phyloP scores from a whole-genome alignment of 202 grass and related monocot species.

The Carex sylvatica region DNA sequence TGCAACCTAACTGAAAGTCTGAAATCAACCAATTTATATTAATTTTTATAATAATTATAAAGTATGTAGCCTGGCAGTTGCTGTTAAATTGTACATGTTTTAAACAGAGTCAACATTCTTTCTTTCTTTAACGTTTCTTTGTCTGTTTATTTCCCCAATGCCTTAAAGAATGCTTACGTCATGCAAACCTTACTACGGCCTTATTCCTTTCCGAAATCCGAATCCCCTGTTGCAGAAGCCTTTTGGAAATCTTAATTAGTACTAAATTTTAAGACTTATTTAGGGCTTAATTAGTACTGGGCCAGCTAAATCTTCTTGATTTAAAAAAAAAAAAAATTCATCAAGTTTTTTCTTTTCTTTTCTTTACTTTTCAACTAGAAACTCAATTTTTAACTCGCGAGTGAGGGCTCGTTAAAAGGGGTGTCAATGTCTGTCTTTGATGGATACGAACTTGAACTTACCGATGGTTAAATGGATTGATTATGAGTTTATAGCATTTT shows the following conservation, averaged over 20 bases:
- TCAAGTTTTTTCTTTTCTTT: background rate
- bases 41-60: background rate
- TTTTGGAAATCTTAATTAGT: background rate
- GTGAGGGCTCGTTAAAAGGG: background rate
- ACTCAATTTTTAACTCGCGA: background rate
- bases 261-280: background rate
- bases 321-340: no score
- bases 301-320: background rate
- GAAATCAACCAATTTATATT: slow-evolving; percentile 18
- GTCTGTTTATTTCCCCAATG: background rate
- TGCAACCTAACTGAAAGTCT: slow-evolving; percentile 54
- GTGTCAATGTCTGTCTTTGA: no score
- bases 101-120: background rate
- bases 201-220: background rate
- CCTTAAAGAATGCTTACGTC: background rate
- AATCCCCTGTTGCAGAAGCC: background rate
- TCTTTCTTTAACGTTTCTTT: background rate
- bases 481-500: no score
- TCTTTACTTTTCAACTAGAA: background rate
- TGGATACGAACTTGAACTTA: no score
- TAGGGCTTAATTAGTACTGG: background rate
- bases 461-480: no score
- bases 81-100: background rate
- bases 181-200: background rate
- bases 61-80: background rate